phyloP scores from a whole-genome alignment of 2,329 filamentous ascomycete genomes.

The Neonectria sp. region DNA sequence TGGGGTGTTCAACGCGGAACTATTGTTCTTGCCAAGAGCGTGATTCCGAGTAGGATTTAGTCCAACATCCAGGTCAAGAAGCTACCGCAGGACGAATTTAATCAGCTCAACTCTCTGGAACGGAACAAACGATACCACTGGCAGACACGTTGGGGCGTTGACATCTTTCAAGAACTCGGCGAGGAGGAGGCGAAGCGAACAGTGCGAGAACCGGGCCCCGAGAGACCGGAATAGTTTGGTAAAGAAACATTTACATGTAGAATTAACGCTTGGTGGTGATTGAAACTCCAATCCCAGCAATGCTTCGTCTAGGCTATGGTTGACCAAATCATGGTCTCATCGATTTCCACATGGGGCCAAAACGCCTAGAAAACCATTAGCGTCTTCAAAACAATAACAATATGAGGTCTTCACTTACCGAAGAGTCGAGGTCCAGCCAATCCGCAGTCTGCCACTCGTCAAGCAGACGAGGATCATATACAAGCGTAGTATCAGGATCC shows the following conservation, averaged over 20 bases:
- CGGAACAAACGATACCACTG: conserved; percentile 61
- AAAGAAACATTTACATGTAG: conserved; percentile 2
- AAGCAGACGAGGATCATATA: conserved; percentile 26
- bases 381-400: neutral
- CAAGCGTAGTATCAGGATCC: neutral
- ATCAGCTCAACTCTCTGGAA: conserved; percentile 57
- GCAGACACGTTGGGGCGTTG: conserved; percentile 58
- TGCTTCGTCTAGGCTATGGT: conserved; percentile 20
- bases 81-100: conserved; percentile 54
- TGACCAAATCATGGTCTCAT: conserved; percentile 27
- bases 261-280: neutral
- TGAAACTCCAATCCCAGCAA: neutral
- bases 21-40: conserved; percentile 78
- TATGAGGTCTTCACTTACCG: conserved; percentile 18
- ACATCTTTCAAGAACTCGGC: conserved; percentile 61
- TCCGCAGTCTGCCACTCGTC: conserved; percentile 38
- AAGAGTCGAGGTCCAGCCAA: conserved; percentile 39
- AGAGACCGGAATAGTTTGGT: conserved; percentile 55
- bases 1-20: conserved; percentile 77
- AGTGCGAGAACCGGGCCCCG: conserved; percentile 51
- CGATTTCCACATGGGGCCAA: conserved; percentile 29
- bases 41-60: conserved; percentile 74
- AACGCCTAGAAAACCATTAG: conserved; percentile 20
- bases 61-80: conserved; percentile 69
- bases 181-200: conserved; percentile 54